Base-by-base conservation (phyloP, 352 stramenopile species). In the Globisporangium camurandrum region DNA sequence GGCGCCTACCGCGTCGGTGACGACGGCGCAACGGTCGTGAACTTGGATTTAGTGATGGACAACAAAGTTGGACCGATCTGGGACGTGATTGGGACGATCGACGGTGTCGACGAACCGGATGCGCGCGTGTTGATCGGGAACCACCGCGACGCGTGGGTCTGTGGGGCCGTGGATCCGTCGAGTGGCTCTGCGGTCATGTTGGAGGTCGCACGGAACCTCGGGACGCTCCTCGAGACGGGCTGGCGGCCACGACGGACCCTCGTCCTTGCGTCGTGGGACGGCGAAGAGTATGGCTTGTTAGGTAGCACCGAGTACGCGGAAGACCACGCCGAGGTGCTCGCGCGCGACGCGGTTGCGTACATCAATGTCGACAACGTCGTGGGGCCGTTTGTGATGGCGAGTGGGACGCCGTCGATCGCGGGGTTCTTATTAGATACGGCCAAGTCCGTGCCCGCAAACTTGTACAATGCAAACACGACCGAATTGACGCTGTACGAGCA, bases 141-240 rank as follows among this genome's bases (percentile, higher is more conserved):
- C 61, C 88, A 96, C 56, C 79, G 88, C 22, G 88, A 97, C 57
- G 87, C 86, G 5, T 97, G 88, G 88, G 83, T 96, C 0, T 95
- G 84, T 49, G 86, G 85, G 11, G 86, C 84, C 0, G 75, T 84
- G 17, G 86, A 96, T 54, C 88, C 88, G 11, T 90, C 88, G 22
- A 88, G 69, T 22, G 88, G 68, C 9, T 95, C 86, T 8, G 67
- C 83, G 4, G 60, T 68, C 2, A 64, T 96, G 61, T 51, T 96
- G 2, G 88, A 97, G 65, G 74, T 96, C 20, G 88, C 85, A 19
- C 78, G 71, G 14, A 64, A 66, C 26, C 55, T 94, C 5, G 82
- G 84, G 8, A 54, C 73, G 23, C 54, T 97, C 33, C 30, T 93
- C 1, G 60, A 75, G 43, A 22, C 42, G 0, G 78, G 84, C 23